Evolutionary conservation across 164 flowering plant species (phyloP).

Genomic region (Macadamia integrifolia): DNA sequence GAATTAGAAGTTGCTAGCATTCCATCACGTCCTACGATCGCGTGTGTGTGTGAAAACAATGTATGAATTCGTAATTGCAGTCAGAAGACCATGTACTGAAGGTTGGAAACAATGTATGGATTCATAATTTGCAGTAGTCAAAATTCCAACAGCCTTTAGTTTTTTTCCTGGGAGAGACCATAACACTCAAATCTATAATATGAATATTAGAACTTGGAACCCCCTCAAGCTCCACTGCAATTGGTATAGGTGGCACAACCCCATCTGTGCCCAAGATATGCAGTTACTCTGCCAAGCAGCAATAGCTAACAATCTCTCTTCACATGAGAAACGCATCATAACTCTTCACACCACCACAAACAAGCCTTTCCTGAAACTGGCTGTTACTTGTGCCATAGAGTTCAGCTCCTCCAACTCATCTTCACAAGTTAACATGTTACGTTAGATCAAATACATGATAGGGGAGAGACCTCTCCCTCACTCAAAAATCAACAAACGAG

Average conservation of each 20-base stretch:
- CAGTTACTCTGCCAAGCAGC: neutral
- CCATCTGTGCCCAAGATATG: neutral
- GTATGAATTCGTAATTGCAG: no score
- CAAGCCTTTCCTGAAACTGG: neutral
- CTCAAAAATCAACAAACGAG: constrained; percentile 52
- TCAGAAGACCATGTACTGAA: no score
- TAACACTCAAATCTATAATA: neutral
- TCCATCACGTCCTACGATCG: no score
- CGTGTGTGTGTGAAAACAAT: no score
- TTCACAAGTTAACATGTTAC: neutral
- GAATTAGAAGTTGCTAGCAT: no score
- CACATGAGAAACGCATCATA: constrained; percentile 9
- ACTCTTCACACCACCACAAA: constrained; percentile 8
- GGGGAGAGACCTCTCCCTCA: neutral
- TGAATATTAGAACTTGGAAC: neutral
- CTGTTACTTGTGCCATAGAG: constrained; percentile 2
- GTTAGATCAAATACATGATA: constrained; percentile 3
- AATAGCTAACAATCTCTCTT: constrained; percentile 2
- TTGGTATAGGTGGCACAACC: neutral
- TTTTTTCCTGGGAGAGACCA: neutral
- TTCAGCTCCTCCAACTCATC: constrained; percentile 9
- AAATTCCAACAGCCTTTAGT: no score
- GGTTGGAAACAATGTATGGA: no score
- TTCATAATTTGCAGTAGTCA: no score
- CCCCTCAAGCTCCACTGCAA: neutral